phyloP scores from a whole-genome alignment of 345 rosid species.

The Populus ilicifolia region DNA sequence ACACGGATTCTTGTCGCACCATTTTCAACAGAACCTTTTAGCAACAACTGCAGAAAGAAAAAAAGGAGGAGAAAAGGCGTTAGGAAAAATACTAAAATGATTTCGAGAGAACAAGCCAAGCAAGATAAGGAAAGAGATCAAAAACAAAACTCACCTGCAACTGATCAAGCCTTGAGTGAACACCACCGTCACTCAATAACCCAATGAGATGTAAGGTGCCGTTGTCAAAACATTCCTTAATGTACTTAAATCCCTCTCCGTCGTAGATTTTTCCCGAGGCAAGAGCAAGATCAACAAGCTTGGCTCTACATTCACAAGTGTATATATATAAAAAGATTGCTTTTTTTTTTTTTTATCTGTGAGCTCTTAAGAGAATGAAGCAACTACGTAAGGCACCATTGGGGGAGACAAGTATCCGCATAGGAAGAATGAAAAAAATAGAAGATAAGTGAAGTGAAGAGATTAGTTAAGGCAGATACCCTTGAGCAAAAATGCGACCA shows the following conservation, averaged over 20 bases:
- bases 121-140: background rate
- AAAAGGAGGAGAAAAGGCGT: background rate
- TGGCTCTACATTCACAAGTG: slow-evolving; percentile 51
- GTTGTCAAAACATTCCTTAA: slow-evolving; percentile 49
- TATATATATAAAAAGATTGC: background rate
- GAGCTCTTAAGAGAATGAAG: background rate
- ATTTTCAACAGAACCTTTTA: slow-evolving; percentile 75
- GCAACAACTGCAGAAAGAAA: slow-evolving; percentile 50
- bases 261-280: slow-evolving; percentile 82
- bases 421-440: too few species aligned
- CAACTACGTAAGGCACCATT: background rate
- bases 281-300: slow-evolving; percentile 89
- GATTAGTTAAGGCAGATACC: slow-evolving; percentile 28
- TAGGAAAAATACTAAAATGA: background rate
- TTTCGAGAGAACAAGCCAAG: background rate
- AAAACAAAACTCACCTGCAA: slow-evolving; percentile 45
- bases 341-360: too few species aligned
- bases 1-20: slow-evolving; percentile 92
- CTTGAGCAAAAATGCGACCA: slow-evolving; percentile 93
- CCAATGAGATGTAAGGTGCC: slow-evolving; percentile 87
- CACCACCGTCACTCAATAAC: slow-evolving; percentile 92
- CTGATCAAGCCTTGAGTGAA: slow-evolving; percentile 94
- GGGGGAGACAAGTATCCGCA: too few species aligned
- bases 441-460: background rate
- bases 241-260: slow-evolving; percentile 81